phyloP scores from a whole-genome alignment of 371 early-diverging fungal species.

The Actinomucor elegans region DNA sequence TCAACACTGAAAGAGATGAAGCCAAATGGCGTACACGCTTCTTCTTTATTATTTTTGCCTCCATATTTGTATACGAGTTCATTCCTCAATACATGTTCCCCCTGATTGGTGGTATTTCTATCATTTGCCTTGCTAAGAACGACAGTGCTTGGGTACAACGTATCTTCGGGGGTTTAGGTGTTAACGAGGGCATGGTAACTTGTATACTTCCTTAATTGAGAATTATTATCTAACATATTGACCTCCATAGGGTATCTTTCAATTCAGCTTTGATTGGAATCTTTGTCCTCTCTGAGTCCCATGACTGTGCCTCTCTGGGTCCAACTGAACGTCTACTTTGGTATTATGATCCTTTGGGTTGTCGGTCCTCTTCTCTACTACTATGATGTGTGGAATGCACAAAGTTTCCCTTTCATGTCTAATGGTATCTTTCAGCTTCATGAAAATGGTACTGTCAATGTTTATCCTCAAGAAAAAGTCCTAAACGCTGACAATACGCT shows the following conservation, averaged over 20 bases:
- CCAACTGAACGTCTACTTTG: slow-evolving; percentile 40
- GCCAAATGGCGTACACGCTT: slow-evolving; percentile 64
- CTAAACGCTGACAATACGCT: slow-evolving; percentile 38
- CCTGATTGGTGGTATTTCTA: slow-evolving; percentile 49
- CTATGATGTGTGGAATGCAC: slow-evolving; percentile 46
- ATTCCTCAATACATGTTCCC: slow-evolving; percentile 53
- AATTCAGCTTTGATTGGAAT: slow-evolving; percentile 56
- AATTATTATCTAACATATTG: too few species aligned
- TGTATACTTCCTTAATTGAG: too few species aligned
- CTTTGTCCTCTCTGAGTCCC: slow-evolving; percentile 51
- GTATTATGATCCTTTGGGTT: slow-evolving; percentile 41
- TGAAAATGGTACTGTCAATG: slow-evolving; percentile 20
- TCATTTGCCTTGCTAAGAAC: slow-evolving; percentile 39
- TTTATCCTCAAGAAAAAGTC: slow-evolving; percentile 42
- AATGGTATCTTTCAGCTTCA: slow-evolving; percentile 34
- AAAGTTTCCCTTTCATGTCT: slow-evolving; percentile 45
- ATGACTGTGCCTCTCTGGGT: slow-evolving; percentile 70
- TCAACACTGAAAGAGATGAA: slow-evolving; percentile 63
- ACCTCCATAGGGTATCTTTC: slow-evolving; percentile 51
- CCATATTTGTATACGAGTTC: slow-evolving; percentile 44
- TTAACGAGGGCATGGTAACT: slow-evolving; percentile 53
- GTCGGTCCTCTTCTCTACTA: slow-evolving; percentile 39
- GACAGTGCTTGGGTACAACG: slow-evolving; percentile 51
- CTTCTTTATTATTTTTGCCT: slow-evolving; percentile 46
- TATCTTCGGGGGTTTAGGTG: slow-evolving; percentile 48